Conservation (phyloP, 2,329 filamentous ascomycete species). For the Alternaria rosae region DNA sequence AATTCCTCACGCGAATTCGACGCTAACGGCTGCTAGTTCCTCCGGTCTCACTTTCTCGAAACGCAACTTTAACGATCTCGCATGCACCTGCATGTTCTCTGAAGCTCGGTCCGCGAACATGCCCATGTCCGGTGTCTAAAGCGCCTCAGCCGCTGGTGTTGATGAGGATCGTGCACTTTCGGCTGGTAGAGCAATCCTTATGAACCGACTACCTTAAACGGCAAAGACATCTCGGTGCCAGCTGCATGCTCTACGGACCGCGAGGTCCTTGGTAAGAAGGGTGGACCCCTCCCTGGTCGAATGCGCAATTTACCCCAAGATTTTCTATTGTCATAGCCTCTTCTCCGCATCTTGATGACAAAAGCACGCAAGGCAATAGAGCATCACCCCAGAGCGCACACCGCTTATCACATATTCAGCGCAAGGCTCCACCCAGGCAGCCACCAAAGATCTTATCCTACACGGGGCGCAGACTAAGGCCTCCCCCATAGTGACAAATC, state of each 20-base stretch:
- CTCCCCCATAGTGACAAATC: slow-evolving; percentile 10
- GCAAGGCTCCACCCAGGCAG: not conserved
- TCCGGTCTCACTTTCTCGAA: slow-evolving; percentile 19
- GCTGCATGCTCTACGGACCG: not conserved
- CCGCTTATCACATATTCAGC: not conserved
- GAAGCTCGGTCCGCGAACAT: slow-evolving; percentile 4
- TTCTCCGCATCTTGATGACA: not conserved
- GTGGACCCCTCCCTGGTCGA: not conserved
- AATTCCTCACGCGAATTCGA: slow-evolving; percentile 28
- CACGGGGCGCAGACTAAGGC: not conserved
- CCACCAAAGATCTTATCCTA: not conserved
- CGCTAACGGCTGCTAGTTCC: slow-evolving; percentile 26
- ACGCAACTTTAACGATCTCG: slow-evolving; percentile 19
- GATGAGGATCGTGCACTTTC: not conserved
- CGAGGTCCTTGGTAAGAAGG: not conserved
- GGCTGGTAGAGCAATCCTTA: not conserved
- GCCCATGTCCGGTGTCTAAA: not conserved
- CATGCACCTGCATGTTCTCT: slow-evolving; percentile 9
- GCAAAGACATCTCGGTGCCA: not conserved
- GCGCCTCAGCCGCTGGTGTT: not conserved
- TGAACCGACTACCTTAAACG: not conserved
- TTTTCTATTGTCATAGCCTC: not conserved
- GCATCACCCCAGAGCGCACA: not conserved
- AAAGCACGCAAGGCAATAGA: not conserved
- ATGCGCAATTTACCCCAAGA: not conserved